phyloP scores from a whole-genome alignment of 202 grass and related monocot genomes.

The Sporobolus alterniflorus region DNA sequence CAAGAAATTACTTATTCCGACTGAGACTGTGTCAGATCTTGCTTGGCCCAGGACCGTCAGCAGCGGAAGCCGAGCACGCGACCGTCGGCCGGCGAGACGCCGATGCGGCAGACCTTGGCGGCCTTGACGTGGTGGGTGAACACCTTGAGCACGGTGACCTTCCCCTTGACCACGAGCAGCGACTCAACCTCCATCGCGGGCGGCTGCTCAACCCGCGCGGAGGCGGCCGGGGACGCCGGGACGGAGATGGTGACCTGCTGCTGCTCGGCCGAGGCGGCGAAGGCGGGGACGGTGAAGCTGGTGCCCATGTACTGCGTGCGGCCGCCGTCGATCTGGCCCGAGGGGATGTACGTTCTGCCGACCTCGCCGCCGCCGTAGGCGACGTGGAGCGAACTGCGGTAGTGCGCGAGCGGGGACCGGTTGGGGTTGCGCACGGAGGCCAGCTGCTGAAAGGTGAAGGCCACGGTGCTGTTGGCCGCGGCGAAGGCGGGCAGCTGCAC shows the following conservation, averaged over 20 bases:
- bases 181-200: conserved; percentile 77
- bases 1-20: background rate
- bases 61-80: conserved; percentile 79
- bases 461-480: conserved; percentile 60
- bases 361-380: conserved; percentile 69
- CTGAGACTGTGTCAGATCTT: conserved; percentile 23
- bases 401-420: conserved; percentile 79
- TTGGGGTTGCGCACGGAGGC: conserved; percentile 41
- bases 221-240: conserved; percentile 31
- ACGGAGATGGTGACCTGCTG: conserved; percentile 29
- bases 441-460: conserved; percentile 84
- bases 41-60: conserved; percentile 42
- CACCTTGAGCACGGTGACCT: conserved; percentile 69
- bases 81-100: conserved; percentile 59
- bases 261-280: conserved; percentile 25
- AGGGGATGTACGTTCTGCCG: conserved; percentile 86
- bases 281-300: conserved; percentile 67
- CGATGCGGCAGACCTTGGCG: conserved; percentile 66
- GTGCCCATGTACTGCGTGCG: conserved; percentile 78
- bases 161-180: conserved; percentile 66
- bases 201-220: background rate
- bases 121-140: conserved; percentile 88
- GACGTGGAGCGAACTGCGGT: conserved; percentile 82
- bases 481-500: conserved; percentile 71
- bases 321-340: conserved; percentile 68